These are phyloP conservation scores for Dunaliella primolecta DNA, from an alignment of 139 green algal genomes.

Conservation along the genomic window DNA sequence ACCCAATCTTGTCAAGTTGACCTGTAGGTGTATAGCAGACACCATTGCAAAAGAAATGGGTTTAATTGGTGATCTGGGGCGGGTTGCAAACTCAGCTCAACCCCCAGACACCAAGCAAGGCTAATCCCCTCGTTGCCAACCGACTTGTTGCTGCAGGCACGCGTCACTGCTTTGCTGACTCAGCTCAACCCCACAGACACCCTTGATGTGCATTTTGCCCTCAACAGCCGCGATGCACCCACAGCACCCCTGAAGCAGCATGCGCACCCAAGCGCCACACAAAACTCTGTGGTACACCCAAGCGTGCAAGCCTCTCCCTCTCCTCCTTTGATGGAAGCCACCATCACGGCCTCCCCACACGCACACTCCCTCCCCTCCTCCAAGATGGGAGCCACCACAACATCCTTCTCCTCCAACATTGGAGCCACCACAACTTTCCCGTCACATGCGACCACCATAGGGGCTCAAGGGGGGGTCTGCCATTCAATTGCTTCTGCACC, in stretches of 20 bases:
- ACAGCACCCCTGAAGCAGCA: not conserved
- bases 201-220: not conserved
- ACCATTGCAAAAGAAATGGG: not conserved
- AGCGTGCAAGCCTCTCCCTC: not conserved
- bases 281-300: not conserved
- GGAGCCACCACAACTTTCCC: no score
- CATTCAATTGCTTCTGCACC: not conserved
- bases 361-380: not conserved
- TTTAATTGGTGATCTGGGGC: not conserved
- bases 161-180: not conserved
- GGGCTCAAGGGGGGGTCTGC: not conserved
- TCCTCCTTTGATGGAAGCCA: no score
- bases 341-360: not conserved
- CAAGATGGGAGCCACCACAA: not conserved
- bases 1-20: no score
- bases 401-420: not conserved
- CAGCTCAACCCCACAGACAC: not conserved
- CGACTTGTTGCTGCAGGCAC: not conserved
- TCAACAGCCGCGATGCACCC: not conserved
- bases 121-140: not conserved
- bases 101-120: no score
- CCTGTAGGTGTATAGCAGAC: not conserved
- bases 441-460: not conserved
- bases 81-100: no score
- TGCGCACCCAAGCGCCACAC: no score